Base-by-base conservation (phyloP, 2,329 filamentous ascomycete species). In the Xylaria sp. region DNA sequence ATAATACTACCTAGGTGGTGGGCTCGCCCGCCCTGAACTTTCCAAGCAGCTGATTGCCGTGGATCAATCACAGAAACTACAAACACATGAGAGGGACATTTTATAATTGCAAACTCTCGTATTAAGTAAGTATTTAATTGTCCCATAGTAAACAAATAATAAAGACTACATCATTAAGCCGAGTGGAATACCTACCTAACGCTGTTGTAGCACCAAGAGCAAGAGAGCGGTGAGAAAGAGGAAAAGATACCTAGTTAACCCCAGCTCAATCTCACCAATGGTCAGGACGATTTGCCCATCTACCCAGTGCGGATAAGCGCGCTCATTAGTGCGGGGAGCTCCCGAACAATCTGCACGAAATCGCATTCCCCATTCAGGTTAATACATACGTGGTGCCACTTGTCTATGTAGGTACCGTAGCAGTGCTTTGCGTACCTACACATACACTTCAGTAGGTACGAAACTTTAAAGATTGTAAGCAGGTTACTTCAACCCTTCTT, bases 311-410 rank as follows among this genome's bases (percentile, higher is more conserved):
- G 36, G 69, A 65, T 66, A 64, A 68, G 67, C 65, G 72, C 69
- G 53, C 48, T 51, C 24, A 55, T 71, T 73, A 72, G 70, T 73
- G 74, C 71, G 73, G 72, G 75, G 71, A 69, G 53, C 61, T 73
- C 72, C 70, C 69, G 67, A 71, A 54, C 69, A 32, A 65, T 67
- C 69, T 73, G 71, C 69, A 73, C 68, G 65, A 67, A 70, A 73
- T 73, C 65, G 47, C 57, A 45, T 65, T 70, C 54, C 69, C 65
- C 50, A 24, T 70, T 73, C 57, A 69, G 70, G 69, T 70, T 70
- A 68, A 27, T 27, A 27, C 24, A 74, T 72, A 61, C 64, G 68
- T 69, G 64, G 30, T 55, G 7, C 21, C 51, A 55, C 50, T 32
- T 32, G 30, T 51, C 4, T 5, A 32, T 19, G 34, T 36, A 36